Conservation (phyloP, 768 basidiomycete genomes). For the Mycena belliarum region DNA sequence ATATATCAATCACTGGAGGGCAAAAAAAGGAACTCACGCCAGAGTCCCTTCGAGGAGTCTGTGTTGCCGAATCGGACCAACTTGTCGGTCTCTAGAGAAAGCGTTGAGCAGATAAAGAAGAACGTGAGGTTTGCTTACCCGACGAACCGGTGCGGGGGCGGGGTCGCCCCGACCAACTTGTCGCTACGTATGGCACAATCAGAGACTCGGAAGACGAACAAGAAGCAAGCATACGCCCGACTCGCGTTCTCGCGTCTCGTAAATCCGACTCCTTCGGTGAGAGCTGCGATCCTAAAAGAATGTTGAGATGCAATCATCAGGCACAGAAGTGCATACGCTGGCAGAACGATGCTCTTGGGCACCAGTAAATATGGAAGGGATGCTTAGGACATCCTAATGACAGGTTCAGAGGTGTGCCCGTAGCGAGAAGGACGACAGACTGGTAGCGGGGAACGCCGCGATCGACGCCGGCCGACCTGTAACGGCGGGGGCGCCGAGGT, state of each 20-base stretch:
- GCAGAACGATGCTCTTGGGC: background rate
- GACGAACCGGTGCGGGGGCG: background rate
- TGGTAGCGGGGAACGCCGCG: background rate
- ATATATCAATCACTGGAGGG: background rate
- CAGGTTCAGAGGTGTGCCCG: background rate
- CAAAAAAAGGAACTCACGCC: conserved; percentile 1
- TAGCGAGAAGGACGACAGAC: background rate
- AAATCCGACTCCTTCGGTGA: background rate
- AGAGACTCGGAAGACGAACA: too few species aligned
- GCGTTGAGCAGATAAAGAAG: background rate
- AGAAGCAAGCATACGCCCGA: conserved; percentile 1
- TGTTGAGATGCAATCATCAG: background rate
- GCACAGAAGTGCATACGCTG: background rate
- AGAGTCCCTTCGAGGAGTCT: background rate
- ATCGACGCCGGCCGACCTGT: conserved; percentile 14
- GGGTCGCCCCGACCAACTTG: background rate
- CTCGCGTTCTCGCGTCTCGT: conserved; percentile 4
- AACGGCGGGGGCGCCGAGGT: conserved; percentile 15
- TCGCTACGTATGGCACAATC: background rate
- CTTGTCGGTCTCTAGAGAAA: conserved; percentile 6
- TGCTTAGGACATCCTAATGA: conserved; percentile 4
- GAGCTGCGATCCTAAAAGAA: background rate
- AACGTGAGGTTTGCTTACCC: background rate
- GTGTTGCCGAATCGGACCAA: conserved; percentile 9
- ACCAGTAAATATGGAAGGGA: conserved; percentile 15